Percentiles rank a stretch among this genome's conserved stretches.
Evolutionary conservation across 768 basidiomycete species (phyloP).

Genomic region (Fomitopsis pulvina): DNA sequence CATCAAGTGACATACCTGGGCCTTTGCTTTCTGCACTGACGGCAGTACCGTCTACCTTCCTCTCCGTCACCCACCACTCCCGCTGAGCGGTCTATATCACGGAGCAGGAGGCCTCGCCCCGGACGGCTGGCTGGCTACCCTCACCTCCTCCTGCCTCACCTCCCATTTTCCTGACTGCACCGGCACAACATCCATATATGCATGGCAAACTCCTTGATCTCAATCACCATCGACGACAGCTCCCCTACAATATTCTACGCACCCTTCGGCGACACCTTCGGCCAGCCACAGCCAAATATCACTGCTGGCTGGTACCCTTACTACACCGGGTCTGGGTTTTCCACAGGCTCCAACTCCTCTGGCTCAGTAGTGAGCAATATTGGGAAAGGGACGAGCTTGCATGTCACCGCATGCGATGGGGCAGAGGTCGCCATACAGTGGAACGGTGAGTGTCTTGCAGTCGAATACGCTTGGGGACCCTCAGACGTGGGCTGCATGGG

Average conservation of each 20-base stretch:
- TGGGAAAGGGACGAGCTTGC: constrained; percentile 51
- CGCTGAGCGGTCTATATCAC: too few relatives aligned
- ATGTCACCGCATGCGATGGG: constrained; percentile 55
- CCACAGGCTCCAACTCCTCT: constrained; percentile 11
- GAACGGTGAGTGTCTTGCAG: constrained; percentile 59
- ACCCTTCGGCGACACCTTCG: constrained; percentile 52
- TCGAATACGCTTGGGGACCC: neutral
- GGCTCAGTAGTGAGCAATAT: constrained; percentile 29
- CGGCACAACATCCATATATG: constrained; percentile 18
- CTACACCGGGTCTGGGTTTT: constrained; percentile 46
- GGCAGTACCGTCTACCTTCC: too few relatives aligned
- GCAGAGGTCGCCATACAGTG: constrained; percentile 52
- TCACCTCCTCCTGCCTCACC: too few relatives aligned
- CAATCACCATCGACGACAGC: constrained; percentile 53
- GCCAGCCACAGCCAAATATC: constrained; percentile 34
- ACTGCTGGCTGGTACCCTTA: constrained; percentile 64
- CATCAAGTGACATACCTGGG: neutral
- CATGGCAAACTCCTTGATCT: constrained; percentile 33
- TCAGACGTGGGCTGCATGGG: neutral
- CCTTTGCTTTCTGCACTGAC: too few relatives aligned
- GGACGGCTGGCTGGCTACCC: neutral
- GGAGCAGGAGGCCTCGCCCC: too few relatives aligned
- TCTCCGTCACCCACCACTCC: too few relatives aligned
- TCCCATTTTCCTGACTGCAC: too few relatives aligned
- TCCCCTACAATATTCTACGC: constrained; percentile 58